Percentiles rank a stretch among this genome's conserved stretches.
Conservation (phyloP, 2,329 filamentous ascomycete genomes). For the Aspergillus floridensis region DNA sequence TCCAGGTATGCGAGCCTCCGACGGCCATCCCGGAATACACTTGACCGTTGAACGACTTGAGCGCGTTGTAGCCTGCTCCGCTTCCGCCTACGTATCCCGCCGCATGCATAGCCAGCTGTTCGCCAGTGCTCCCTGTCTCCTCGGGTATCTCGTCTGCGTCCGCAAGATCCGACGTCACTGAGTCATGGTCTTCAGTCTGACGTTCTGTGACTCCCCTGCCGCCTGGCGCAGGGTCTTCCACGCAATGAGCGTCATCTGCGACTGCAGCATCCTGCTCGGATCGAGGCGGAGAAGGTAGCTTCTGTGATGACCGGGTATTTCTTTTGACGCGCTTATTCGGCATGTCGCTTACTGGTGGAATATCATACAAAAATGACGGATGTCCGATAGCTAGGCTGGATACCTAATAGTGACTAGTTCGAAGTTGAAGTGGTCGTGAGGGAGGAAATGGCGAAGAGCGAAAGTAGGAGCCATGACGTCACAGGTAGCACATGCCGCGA, state of each 20-base stretch:
- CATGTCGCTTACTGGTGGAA: conserved; percentile 4
- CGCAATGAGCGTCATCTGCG: neutral
- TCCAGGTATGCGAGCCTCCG: conserved; percentile 39
- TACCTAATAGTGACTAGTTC: neutral
- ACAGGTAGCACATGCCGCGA: neutral
- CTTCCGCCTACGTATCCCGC: conserved; percentile 2
- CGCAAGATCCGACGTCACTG: conserved; percentile 7
- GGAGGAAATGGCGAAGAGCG: neutral
- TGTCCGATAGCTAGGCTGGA: neutral
- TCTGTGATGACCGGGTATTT: neutral
- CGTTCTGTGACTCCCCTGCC: neutral
- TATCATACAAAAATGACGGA: neutral
- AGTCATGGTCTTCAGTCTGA: neutral
- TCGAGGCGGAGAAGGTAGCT: conserved; percentile 9
- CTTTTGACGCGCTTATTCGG: conserved; percentile 5
- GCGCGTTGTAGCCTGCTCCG: conserved; percentile 29
- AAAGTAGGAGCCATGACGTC: neutral
- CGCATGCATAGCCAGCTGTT: neutral
- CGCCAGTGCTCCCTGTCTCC: conserved; percentile 12
- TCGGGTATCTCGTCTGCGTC: conserved; percentile 25
- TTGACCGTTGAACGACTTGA: conserved; percentile 35
- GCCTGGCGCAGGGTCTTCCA: neutral
- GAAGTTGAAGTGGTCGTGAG: neutral
- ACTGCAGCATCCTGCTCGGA: conserved; percentile 11
- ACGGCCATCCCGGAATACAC: conserved; percentile 39